Percentiles rank a stretch among this genome's conserved stretches.
Conservation (phyloP, 768 basidiomycete species). For the Peribolospora kevripleyi region DNA sequence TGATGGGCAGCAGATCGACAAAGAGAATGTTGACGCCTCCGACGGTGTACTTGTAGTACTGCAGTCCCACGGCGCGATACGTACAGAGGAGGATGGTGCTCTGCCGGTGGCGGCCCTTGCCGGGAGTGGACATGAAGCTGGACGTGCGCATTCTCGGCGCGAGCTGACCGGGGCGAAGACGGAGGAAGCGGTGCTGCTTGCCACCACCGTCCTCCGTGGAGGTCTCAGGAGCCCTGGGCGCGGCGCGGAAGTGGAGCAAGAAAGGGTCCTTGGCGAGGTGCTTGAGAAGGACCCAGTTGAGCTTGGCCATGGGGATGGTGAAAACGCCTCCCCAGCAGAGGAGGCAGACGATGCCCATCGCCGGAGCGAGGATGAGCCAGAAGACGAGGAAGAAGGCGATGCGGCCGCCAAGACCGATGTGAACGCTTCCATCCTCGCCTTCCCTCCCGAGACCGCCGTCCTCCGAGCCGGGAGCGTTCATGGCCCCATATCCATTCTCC, state of each 20-base stretch:
- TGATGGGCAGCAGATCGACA: conserved; percentile 74
- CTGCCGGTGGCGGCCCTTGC: conserved; percentile 6
- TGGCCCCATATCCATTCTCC: neutral
- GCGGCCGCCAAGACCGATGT: neutral
- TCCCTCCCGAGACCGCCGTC: neutral
- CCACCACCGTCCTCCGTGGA: conserved; percentile 1
- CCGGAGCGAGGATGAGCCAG: conserved; percentile 53
- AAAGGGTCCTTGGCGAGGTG: conserved; percentile 56
- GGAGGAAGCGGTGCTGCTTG: neutral
- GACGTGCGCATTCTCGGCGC: conserved; percentile 30
- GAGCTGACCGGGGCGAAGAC: conserved; percentile 48
- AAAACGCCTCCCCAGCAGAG: conserved; percentile 88
- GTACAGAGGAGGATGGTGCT: conserved; percentile 73
- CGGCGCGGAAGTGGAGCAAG: conserved; percentile 72
- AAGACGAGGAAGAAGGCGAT: conserved; percentile 62
- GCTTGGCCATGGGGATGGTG: conserved; percentile 92
- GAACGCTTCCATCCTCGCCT: no score
- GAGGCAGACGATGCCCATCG: conserved; percentile 64
- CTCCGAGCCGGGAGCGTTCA: neutral
- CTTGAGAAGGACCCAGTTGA: conserved; percentile 81
- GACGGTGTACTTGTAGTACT: conserved; percentile 98
- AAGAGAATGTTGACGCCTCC: conserved; percentile 97
- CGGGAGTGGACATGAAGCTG: no score
- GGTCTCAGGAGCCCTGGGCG: conserved; percentile 23
- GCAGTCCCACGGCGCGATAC: conserved; percentile 63